Percentiles rank a stretch among this genome's conserved stretches.
Conservation (phyloP, 2,329 filamentous ascomycete genomes). For the Emericellopsis atlantica region DNA sequence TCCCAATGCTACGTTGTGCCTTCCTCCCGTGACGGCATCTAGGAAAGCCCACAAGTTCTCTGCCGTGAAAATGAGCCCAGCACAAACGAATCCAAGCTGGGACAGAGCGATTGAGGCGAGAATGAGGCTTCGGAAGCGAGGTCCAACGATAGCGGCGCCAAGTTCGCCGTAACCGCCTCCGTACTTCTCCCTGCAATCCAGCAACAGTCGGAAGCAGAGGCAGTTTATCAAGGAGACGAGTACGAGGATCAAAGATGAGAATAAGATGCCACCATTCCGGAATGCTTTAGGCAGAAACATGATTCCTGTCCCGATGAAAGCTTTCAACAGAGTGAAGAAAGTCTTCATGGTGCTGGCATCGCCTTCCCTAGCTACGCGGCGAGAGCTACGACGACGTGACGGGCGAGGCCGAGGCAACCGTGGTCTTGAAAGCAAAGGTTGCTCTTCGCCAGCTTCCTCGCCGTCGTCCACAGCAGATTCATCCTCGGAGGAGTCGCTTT, state of each 20-base stretch:
- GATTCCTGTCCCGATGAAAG: constrained; percentile 69
- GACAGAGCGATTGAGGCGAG: constrained; percentile 60
- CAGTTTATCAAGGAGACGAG: constrained; percentile 53
- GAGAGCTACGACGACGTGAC: constrained; percentile 38
- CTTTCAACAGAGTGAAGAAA: constrained; percentile 68
- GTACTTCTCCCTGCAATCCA: constrained; percentile 50
- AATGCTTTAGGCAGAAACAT: constrained; percentile 75
- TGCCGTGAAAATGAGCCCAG: constrained; percentile 65
- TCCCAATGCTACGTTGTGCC: constrained; percentile 37
- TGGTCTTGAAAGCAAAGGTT: constrained; percentile 32
- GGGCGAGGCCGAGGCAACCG: constrained; percentile 27
- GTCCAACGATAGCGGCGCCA: constrained; percentile 52
- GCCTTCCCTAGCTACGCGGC: constrained; percentile 30
- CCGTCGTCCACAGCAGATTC: constrained; percentile 41
- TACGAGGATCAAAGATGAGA: constrained; percentile 58
- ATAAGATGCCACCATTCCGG: constrained; percentile 64
- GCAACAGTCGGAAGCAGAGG: constrained; percentile 58
- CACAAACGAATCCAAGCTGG: constrained; percentile 67
- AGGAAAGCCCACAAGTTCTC: constrained; percentile 61
- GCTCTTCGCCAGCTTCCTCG: constrained; percentile 27
- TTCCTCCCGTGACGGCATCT: constrained; percentile 41
- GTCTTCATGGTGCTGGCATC: constrained; percentile 59
- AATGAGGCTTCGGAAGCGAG: constrained; percentile 50
- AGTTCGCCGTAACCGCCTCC: constrained; percentile 66
- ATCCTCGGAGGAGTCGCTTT: constrained; percentile 36